Conservation (phyloP, 495 filamentous ascomycete genomes). For the Daldinia vernicosa region DNA sequence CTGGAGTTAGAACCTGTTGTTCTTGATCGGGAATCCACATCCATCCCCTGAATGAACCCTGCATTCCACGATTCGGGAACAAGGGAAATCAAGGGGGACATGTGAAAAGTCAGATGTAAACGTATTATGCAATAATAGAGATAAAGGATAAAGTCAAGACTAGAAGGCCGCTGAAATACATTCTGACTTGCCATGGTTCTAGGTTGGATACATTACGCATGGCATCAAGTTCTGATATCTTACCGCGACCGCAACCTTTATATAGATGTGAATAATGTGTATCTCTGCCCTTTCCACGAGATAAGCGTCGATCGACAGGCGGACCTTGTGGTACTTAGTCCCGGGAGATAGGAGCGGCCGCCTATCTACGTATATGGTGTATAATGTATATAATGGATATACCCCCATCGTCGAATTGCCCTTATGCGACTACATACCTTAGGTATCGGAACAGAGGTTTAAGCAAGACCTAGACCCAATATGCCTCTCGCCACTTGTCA, state of each 20-base stretch:
- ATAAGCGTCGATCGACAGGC: slow-evolving; percentile 16
- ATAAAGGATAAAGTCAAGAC: background rate
- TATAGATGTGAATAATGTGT: background rate
- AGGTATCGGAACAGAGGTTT: background rate
- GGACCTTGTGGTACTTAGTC: background rate
- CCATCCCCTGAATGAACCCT: slow-evolving; percentile 21
- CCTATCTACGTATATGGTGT: too few relatives aligned
- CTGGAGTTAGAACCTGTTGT: slow-evolving; percentile 1
- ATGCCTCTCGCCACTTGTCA: slow-evolving; percentile 35
- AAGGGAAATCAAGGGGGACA: slow-evolving; percentile 1
- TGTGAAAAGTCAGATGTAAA: background rate
- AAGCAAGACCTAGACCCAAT: background rate
- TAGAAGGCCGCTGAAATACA: background rate
- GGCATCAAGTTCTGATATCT: background rate
- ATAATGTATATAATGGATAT: too few relatives aligned
- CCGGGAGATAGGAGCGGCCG: background rate
- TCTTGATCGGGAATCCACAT: slow-evolving; percentile 29
- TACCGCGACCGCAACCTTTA: background rate
- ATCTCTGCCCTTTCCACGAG: background rate
- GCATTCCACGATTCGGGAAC: slow-evolving; percentile 26
- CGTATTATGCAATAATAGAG: background rate
- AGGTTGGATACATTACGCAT: too few relatives aligned
- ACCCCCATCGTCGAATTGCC: slow-evolving; percentile 6
- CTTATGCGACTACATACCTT: background rate
- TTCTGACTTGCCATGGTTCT: too few relatives aligned